These are phyloP conservation scores for Cladosporium colombiae DNA, from an alignment of 2,329 filamentous ascomycete genomes.

Conservation along the genomic window DNA sequence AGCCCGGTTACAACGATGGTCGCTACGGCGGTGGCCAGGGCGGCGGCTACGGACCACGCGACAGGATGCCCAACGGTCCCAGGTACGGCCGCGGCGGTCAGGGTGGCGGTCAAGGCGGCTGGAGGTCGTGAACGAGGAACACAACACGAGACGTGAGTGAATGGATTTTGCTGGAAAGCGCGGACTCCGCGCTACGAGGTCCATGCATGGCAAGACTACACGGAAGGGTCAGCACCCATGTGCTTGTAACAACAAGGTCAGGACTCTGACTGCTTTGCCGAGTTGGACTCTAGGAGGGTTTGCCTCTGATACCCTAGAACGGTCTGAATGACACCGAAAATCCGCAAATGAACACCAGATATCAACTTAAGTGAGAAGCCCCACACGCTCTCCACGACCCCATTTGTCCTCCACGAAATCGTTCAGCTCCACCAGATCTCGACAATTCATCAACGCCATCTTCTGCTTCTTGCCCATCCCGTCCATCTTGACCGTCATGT, in stretches of 20 bases:
- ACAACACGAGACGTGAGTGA: background rate
- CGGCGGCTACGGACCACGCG: constrained; percentile 3
- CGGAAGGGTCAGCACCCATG: background rate
- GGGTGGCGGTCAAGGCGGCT: constrained; percentile 10
- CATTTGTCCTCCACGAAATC: constrained; percentile 37
- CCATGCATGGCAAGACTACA: background rate
- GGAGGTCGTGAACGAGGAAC: constrained; percentile 3
- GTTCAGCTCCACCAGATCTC: constrained; percentile 37
- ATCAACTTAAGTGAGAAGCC: background rate
- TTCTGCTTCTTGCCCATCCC: constrained; percentile 52
- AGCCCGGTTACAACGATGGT: constrained; percentile 13
- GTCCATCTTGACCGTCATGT: constrained; percentile 63
- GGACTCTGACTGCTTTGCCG: background rate
- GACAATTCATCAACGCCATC: constrained; percentile 33
- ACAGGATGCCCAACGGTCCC: constrained; percentile 8
- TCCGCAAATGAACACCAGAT: constrained; percentile 4
- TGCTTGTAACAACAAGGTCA: background rate
- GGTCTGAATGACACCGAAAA: background rate
- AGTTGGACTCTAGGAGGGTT: background rate
- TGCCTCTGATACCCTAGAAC: background rate
- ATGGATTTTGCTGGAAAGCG: background rate
- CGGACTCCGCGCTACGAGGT: background rate
- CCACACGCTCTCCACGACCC: constrained; percentile 20
- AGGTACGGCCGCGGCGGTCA: constrained; percentile 11
- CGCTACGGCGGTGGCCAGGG: constrained; percentile 10